Base-by-base conservation (phyloP, 768 basidiomycete species). In the Collybia nuda region DNA sequence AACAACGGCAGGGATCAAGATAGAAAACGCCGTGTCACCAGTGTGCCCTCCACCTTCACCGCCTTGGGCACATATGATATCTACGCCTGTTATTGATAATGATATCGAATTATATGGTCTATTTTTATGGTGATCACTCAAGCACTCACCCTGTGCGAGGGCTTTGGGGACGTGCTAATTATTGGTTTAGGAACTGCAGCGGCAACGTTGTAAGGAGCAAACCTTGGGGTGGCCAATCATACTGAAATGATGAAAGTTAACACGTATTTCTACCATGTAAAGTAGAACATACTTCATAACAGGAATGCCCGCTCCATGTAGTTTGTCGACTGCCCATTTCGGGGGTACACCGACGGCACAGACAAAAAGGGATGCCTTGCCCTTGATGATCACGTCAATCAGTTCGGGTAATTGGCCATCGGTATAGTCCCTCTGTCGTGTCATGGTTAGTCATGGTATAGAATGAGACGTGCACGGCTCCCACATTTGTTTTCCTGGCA, bases 31-130 rank as follows among this genome's bases (percentile, higher is more conserved):
- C 9, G 79, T 89, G 47, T 90, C 86, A 36, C 93, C 90, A 0
- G 92, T 93, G 69, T 93, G 92, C 11, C 91, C 92, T 22, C 92
- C 91, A 17, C 90, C 92, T 67, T 93, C 91, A 15, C 89, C 90
- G 28, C 87, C 88, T 65, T 90, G 90, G 1, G 89, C 91, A 62
- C 92, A 91, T 41, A 95, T 92, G 53, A 94, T 82, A 58, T 95
- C 92, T 14, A 93, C 90, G n/a, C 91, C 90, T 78, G 57, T 5
- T 32, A 14, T 11, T 11, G 32, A 32, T 11, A 11, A 5, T 32
- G 32, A 14, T 2, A 40, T 39, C 39, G 23, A 51, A 36, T 40
- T 51, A n/a, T n/a, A 36, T 35, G 9, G n/a, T 44, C 36, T 6
- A 5, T 46, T 39, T 12, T 21, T 29, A 21, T 6, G 38, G 29